Evolutionary conservation across 2,329 filamentous ascomycete genomes (phyloP), one percentile per base, ranked within the genome.

Genomic region (Phoma sp.): DNA sequence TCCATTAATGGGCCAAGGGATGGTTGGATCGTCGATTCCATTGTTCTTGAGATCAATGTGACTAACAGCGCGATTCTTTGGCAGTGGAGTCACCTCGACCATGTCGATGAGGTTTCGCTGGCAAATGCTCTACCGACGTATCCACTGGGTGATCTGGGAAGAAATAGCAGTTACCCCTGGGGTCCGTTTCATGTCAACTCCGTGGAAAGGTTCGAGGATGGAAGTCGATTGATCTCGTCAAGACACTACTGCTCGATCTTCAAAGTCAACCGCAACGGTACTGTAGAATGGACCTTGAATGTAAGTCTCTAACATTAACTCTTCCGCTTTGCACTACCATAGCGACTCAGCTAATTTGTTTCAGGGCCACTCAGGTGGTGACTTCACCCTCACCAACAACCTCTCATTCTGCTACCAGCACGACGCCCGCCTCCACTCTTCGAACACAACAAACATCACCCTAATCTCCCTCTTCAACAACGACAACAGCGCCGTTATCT

Each of bases 351-450:
- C 13, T 33, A 15, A n/a, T 10, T 4, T 6, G 12, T 33, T 12
- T 4, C 5, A 55, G 56, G 53, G 49, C 7, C 40, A 52, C 1
- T 46, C 47, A 3, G 52, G 56, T 8, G 52, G 56, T 6, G 53
- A 60, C 37, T 53, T 57, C 37, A 39, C 40, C 4, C 45, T 57
- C 12, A 32, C 38, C 6, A 53, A 57, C 29, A 38, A 47, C 21
- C 44, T 57, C 13, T 47, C 48, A 0, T 60, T 57, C 33, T 57
- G 57, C 25, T 60, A 53, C 25, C 53, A 60, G 25, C 57, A 60
- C 27, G 57, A 60, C 24, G 57, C 57, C 9, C 48, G 57, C 22
- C 38, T 60, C 0, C 49, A 57, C 35, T 10, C 15, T n/a, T 33
- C 31, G 5, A 48, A 48, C 22, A 54, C 38, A 32, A 37, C 33